Base-by-base conservation (phyloP, 352 stramenopile genomes). In the Globisporangium apiculatum region DNA sequence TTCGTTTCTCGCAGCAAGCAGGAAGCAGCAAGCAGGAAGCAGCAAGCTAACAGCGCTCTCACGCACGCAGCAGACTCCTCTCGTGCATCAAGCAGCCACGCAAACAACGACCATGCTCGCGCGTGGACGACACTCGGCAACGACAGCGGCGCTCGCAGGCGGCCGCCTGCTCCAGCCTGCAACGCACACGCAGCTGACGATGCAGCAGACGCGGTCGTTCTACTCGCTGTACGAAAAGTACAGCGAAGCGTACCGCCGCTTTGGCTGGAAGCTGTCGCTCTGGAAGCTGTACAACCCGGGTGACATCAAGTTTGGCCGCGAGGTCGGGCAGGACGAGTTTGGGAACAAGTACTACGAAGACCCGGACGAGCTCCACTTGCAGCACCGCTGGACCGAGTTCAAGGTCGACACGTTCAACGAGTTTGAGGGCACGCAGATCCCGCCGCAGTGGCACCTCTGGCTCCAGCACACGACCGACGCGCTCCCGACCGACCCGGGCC, bases 221-320 rank as follows among this genome's bases (percentile, higher is more conserved):
- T 90, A 79, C 64, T 86, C 79, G 11, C 62, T 95, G 10, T 76
- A 77, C 37, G 75, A 93, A 62, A 95, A 95, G 67, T 95, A 95
- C 67, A 58, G 72, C 48, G 83, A 93, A 64, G 76, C 85, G 42
- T 71, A 83, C 69, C 86, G 89, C 67, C 83, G 83, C 53, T 95
- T 79, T 69, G 85, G 85, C 51, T 85, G 69, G 66, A 88, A 92
- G 77, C 68, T 75, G 8, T 79, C 76, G 52, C 72, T 95, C 45
- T 95, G 85, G 85, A 91, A 92, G 65, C 76, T 95, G n/a, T 95
- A 91, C 69, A 91, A 91, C 67, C 77, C 81, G 2, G 81, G 81
- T 12, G 85, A 95, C 61, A 81, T 95, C 66, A 95, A 95, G 69
- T 95, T 95, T 63, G 85, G 85, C 15, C 82, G 87, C 53, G 71